Conservation (phyloP, 148 eudicot genomes). For the Gaultheria prostrata region DNA sequence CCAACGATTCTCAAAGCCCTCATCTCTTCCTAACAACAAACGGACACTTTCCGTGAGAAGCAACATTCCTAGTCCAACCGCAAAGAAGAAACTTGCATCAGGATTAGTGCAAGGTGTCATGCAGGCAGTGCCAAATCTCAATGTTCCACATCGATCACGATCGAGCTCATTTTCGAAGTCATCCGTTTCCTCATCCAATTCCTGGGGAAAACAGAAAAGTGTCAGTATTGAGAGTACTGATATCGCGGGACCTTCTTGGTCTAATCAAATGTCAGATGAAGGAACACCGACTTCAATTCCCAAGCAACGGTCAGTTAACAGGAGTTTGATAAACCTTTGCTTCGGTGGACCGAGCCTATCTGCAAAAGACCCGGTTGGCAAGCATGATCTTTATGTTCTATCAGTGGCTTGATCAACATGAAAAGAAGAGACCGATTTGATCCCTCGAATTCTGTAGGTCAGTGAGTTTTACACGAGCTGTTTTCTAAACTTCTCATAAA, state of each 20-base stretch:
- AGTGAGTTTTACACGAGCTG: not conserved
- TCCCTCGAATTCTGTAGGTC: not conserved
- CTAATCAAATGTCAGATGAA: slow-evolving; percentile 22
- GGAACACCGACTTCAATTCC: slow-evolving; percentile 22
- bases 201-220: slow-evolving; percentile 55
- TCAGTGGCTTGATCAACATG: slow-evolving; percentile 25
- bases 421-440: not conserved
- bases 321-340: slow-evolving; percentile 50
- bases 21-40: slow-evolving; percentile 55
- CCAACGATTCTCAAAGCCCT: slow-evolving; percentile 51
- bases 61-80: slow-evolving; percentile 71
- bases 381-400: slow-evolving; percentile 22
- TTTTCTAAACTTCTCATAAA: not conserved
- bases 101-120: slow-evolving; percentile 52
- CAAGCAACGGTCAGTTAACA: slow-evolving; percentile 34
- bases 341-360: slow-evolving; percentile 49
- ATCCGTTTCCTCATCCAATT: slow-evolving; percentile 49
- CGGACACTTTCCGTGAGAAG: slow-evolving; percentile 75
- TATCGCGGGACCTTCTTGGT: slow-evolving; percentile 33
- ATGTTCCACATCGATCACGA: slow-evolving; percentile 37
- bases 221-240: slow-evolving; percentile 32
- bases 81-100: slow-evolving; percentile 73
- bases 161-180: slow-evolving; percentile 64
- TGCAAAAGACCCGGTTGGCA: slow-evolving; percentile 19
- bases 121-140: slow-evolving; percentile 46